Evolutionary conservation across 371 early-diverging fungal species (phyloP).

Genomic region (Mucor mucedo): DNA sequence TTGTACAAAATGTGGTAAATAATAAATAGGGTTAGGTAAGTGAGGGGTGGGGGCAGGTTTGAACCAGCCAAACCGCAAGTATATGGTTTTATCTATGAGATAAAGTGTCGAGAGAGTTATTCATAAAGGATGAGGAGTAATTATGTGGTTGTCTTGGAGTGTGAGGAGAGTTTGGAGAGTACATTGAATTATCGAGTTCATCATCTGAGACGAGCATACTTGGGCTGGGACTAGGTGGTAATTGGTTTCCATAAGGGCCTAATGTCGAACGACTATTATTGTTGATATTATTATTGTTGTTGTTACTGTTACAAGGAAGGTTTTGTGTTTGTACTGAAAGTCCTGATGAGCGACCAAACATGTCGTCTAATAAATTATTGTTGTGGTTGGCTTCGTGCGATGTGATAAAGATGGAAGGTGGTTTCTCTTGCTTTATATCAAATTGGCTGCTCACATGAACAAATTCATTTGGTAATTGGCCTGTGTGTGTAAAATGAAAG

Average conservation of each 20-base stretch:
- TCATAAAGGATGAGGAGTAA: constrained; percentile 14
- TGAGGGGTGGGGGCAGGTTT: background rate
- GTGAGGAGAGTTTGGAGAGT: constrained; percentile 34
- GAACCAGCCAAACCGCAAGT: constrained; percentile 2
- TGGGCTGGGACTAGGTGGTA: constrained; percentile 42
- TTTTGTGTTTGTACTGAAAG: constrained; percentile 40
- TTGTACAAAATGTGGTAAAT: too few species aligned
- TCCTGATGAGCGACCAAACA: constrained; percentile 24
- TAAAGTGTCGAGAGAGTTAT: constrained; percentile 17
- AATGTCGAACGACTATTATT: constrained; percentile 16
- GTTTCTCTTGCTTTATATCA: constrained; percentile 31
- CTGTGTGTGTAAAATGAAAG: background rate
- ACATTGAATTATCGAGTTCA: constrained; percentile 27
- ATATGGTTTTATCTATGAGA: constrained; percentile 14
- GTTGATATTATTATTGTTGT: too few species aligned
- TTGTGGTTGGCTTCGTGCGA: constrained; percentile 48
- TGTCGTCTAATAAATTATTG: constrained; percentile 33
- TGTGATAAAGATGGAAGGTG: constrained; percentile 68
- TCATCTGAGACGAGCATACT: constrained; percentile 39
- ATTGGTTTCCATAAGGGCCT: constrained; percentile 24
- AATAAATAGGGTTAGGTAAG: too few species aligned
- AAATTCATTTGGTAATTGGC: constrained; percentile 44
- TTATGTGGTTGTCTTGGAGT: constrained; percentile 29
- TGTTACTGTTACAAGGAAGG: constrained; percentile 2
- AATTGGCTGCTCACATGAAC: constrained; percentile 31